Evolutionary conservation across 495 filamentous ascomycete genomes (phyloP), one percentile per base, ranked within the genome.

Genomic region (Talaromyces adpressus): DNA sequence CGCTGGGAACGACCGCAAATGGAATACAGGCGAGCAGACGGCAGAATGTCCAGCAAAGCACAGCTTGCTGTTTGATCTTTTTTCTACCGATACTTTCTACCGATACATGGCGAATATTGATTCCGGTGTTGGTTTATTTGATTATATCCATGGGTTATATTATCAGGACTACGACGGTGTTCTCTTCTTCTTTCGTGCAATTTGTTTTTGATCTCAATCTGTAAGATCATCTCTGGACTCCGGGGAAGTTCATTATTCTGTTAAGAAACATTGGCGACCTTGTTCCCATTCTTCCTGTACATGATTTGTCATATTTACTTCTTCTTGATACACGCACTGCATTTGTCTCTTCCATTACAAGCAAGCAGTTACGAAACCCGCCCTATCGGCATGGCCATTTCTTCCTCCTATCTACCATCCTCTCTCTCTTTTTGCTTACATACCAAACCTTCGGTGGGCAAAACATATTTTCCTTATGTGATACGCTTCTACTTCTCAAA

Each of bases 21-120:
- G 62, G 62, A 64, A 29, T 64, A 64, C 30, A 56, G 62, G 16
- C 62, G 62, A 22, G 62, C 62, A 22, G 53, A 64, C 30, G 62
- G 62, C 22, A 45, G 30, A n/a, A 59, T 64, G 62, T 59, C 62
- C 8, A 58, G 52, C 36, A 64, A 64, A 25, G 18, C 57, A 1
- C 53, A 56, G 16, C 36, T 58, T 9, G 22, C 29, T 2, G 62
- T 64, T 45, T 64, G 27, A 30, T 27, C 20, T 4, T 29, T 16
- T 12, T 8, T 29, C n/a, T n/a, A n/a, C n/a, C n/a, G n/a, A n/a
- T n/a, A n/a, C n/a, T n/a, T 29, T 56, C 23, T 29, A 23, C 23
- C 22, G 23, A 22, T 25, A 20, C 18, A 9, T 53, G 22, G 22
- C 22, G 23, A 29, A 27, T 56, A 18, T 14, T 14, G 52, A 36